A percentile compares a stretch with the other conserved stretches of the same genome.
Evolutionary conservation across 2,329 filamentous ascomycete genomes (phyloP).

Genomic region (Neurospora crassa): DNA sequence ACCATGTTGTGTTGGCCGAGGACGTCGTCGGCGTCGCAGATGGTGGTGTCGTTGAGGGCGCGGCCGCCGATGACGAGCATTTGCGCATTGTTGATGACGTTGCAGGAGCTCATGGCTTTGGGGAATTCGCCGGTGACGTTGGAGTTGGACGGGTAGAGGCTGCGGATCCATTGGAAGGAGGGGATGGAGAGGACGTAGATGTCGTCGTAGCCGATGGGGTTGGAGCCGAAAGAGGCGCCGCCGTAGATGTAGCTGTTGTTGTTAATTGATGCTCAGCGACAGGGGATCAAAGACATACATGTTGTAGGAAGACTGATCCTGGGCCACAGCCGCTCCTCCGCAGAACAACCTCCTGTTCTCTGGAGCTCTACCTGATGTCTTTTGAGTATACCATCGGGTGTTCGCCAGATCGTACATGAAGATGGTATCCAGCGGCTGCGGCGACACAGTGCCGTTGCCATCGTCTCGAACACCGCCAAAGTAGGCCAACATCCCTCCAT

Average conservation of each 20-base stretch:
- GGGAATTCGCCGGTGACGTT: constrained; percentile 8
- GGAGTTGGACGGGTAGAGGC: constrained; percentile 5
- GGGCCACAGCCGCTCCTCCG: constrained; percentile 9
- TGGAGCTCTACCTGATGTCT: constrained; percentile 5
- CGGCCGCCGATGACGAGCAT: constrained; percentile 12
- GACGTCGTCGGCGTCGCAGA: constrained; percentile 7
- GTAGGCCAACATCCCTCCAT: constrained; percentile 12
- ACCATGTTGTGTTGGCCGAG: constrained; percentile 12
- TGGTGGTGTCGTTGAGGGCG: constrained; percentile 6
- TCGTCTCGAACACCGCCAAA: constrained; percentile 10
- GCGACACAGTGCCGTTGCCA: constrained; percentile 6
- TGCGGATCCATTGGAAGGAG: constrained; percentile 11
- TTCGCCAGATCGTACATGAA: constrained; percentile 10
- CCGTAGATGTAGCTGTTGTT: constrained; percentile 11
- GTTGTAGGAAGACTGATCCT: constrained; percentile 13
- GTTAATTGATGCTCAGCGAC: neutral
- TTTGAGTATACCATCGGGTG: constrained; percentile 10
- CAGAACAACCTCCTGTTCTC: constrained; percentile 9
- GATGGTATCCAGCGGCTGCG: constrained; percentile 9
- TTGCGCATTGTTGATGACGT: constrained; percentile 11
- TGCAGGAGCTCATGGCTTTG: constrained; percentile 9
- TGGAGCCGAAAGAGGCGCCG: constrained; percentile 5
- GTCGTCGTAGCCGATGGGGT: constrained; percentile 10
- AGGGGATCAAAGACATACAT: constrained; percentile 4
- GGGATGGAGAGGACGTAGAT: constrained; percentile 13